phyloP scores from a whole-genome alignment of 106 monocot genomes.

The Platanthera zijinensis region DNA sequence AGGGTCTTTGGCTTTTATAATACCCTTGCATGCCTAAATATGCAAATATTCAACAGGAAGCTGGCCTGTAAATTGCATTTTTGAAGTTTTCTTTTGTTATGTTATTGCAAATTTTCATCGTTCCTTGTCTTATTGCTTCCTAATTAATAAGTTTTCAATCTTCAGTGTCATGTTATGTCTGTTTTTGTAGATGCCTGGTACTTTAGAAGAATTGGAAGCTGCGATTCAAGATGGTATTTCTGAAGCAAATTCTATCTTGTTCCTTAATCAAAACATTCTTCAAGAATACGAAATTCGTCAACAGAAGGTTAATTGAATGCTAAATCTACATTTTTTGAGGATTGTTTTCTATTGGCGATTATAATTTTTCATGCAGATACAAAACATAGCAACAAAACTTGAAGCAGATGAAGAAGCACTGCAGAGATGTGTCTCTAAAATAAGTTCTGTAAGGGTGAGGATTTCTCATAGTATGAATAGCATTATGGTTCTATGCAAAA shows the following conservation, averaged over 20 bases:
- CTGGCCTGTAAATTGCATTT: background rate
- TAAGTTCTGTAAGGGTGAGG: slow-evolving; percentile 54
- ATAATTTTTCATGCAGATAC: slow-evolving; percentile 41
- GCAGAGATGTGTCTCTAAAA: slow-evolving; percentile 50
- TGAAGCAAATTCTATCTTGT: slow-evolving; percentile 91
- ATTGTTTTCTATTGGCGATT: background rate
- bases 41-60: background rate
- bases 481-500: background rate
- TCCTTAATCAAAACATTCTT: slow-evolving; percentile 90
- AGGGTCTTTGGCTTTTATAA: too few relatives aligned
- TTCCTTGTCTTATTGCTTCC: too few relatives aligned
- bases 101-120: background rate
- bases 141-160: background rate
- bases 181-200: slow-evolving; percentile 73
- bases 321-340: background rate
- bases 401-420: slow-evolving; percentile 46
- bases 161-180: background rate
- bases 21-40: too few relatives aligned
- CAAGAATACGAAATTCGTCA: slow-evolving; percentile 83
- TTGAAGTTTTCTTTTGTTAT: background rate
- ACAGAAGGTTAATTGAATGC: slow-evolving; percentile 42
- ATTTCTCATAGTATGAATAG: background rate
- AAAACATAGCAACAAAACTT: slow-evolving; percentile 44
- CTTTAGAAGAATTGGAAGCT: slow-evolving; percentile 85
- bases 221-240: slow-evolving; percentile 78